A percentile compares a stretch with the other conserved stretches of the same genome.
Conservation (phyloP, 768 basidiomycete species). For the Trametes cinnabarina region DNA sequence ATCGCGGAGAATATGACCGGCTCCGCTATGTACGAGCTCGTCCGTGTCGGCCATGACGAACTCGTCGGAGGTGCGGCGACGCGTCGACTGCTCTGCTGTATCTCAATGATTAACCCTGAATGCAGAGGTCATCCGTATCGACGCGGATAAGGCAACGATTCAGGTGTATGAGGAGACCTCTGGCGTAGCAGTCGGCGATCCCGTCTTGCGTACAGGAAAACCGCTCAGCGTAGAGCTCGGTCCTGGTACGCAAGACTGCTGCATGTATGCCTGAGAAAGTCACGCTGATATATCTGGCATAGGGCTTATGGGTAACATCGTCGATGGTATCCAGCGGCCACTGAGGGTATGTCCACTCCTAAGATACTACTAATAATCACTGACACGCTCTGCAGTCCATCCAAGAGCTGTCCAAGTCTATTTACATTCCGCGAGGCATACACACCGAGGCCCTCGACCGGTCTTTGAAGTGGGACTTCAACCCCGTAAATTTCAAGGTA, state of each 20-base stretch:
- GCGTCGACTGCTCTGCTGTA: neutral
- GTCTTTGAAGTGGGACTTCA: conserved; percentile 91
- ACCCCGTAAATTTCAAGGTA: conserved; percentile 76
- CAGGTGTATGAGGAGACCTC: conserved; percentile 99
- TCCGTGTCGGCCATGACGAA: conserved; percentile 97
- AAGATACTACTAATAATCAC: conserved; percentile 4
- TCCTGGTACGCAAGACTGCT: conserved; percentile 60
- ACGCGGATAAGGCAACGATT: conserved; percentile 96
- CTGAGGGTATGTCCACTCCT: conserved; percentile 57
- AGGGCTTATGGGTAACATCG: conserved; percentile 98
- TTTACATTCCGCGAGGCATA: conserved; percentile 98
- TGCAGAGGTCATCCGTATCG: conserved; percentile 97
- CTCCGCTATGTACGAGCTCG: conserved; percentile 96
- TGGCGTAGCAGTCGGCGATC: conserved; percentile 98
- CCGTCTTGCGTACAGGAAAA: conserved; percentile 95
- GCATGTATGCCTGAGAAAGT: neutral
- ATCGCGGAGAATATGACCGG: conserved; percentile 96
- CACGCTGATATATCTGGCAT: conserved; percentile 3
- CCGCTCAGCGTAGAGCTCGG: conserved; percentile 97
- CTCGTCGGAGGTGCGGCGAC: conserved; percentile 81
- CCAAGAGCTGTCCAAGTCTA: conserved; percentile 96
- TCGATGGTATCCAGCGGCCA: conserved; percentile 95
- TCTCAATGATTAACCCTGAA: neutral
- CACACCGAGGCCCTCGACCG: conserved; percentile 95
- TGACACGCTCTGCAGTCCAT: conserved; percentile 55